Evolutionary conservation across 371 early-diverging fungal genomes (phyloP).

Genomic region (Quaeritorhiza haematococci): DNA sequence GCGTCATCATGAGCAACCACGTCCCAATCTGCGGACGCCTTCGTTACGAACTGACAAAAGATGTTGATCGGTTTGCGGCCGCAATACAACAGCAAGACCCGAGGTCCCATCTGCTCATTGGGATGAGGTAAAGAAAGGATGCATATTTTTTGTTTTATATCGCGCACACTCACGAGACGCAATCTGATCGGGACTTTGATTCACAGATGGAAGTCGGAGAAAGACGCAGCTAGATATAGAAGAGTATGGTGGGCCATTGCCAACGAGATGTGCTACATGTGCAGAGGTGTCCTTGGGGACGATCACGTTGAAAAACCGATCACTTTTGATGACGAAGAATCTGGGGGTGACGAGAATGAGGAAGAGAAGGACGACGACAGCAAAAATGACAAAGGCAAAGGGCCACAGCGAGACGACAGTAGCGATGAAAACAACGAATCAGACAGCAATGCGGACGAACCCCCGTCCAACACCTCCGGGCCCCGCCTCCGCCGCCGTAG

Average conservation of each 20-base stretch:
- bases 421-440: neutral
- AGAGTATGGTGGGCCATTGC: conserved; percentile 14
- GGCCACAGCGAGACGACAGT: neutral
- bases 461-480: neutral
- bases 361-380: neutral
- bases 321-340: too few species aligned
- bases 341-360: conserved; percentile 1
- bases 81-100: too few species aligned
- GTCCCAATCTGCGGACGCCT: too few species aligned
- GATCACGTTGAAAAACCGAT: neutral
- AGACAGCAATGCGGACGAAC: neutral
- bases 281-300: conserved; percentile 10
- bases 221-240: conserved; percentile 8
- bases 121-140: too few species aligned
- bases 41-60: too few species aligned
- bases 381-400: neutral
- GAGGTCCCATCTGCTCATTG: too few species aligned
- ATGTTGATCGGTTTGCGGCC: too few species aligned
- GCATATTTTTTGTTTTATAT: too few species aligned
- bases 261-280: conserved; percentile 20
- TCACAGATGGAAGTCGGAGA: conserved; percentile 17
- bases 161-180: too few species aligned
- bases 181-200: conserved; percentile 5
- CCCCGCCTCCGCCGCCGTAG: too few species aligned
- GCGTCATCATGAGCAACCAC: too few species aligned